These are phyloP conservation scores for Podaxis carcinomalis DNA, from an alignment of 768 basidiomycete species.

Conservation along the genomic window DNA sequence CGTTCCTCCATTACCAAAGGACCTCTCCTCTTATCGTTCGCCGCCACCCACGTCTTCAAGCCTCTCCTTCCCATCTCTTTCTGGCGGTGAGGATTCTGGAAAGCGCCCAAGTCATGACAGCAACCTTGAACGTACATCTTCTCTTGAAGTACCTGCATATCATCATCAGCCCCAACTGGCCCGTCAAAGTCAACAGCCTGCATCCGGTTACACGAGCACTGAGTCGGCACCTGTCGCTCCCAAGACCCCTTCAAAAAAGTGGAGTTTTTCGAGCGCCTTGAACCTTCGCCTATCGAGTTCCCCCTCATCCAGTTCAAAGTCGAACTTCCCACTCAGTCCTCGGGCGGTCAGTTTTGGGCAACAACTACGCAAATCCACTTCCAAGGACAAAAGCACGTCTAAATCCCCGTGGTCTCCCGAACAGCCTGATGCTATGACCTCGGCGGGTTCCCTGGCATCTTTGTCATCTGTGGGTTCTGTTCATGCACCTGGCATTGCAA, in stretches of 20 bases:
- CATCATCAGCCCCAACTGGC: constrained; percentile 23
- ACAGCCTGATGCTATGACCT: constrained; percentile 73
- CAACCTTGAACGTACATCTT: constrained; percentile 42
- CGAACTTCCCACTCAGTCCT: constrained; percentile 57
- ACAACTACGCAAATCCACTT: constrained; percentile 62
- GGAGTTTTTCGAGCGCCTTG: constrained; percentile 88
- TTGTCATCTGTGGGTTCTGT: constrained; percentile 70
- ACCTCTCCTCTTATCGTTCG: constrained; percentile 72
- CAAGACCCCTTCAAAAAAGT: constrained; percentile 92
- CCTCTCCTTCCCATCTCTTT: constrained; percentile 44
- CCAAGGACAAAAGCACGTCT: constrained; percentile 57
- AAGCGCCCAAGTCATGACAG: constrained; percentile 39
- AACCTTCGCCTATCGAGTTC: constrained; percentile 71
- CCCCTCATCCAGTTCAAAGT: constrained; percentile 53
- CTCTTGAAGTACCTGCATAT: constrained; percentile 47
- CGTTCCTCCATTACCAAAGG: constrained; percentile 90
- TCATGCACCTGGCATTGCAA: constrained; percentile 42
- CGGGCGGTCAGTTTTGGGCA: constrained; percentile 64
- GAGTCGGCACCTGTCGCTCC: constrained; percentile 33
- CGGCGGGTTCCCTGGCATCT: constrained; percentile 72
- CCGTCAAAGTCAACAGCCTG: constrained; percentile 25
- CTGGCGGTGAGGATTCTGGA: constrained; percentile 37
- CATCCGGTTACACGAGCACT: constrained; percentile 37
- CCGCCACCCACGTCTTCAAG: constrained; percentile 59
- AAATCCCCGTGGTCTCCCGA: constrained; percentile 62